Evolutionary conservation across 1,139 yeast species (phyloP), one percentile per base, ranked within the genome.

Genomic region (Geotrichum restrictum): DNA sequence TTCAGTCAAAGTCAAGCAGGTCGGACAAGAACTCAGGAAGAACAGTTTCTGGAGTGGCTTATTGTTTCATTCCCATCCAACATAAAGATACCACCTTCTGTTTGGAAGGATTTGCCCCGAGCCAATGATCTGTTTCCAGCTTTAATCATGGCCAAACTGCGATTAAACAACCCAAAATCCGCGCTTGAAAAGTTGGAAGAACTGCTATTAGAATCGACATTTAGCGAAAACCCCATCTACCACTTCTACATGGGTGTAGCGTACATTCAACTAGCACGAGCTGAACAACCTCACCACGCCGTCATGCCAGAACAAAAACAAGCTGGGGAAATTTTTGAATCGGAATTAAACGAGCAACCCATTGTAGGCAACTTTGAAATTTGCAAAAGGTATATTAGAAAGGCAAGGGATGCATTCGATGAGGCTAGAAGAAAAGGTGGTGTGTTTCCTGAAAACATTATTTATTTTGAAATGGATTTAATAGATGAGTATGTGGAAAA

Each of bases 121-220:
- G 62, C 63, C 1, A 60, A 59, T 2, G 53, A 57, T 31, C 44
- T 64, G 19, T 52, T 53, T 13, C 61, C 62, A 10, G 48, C 55
- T 41, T 50, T 62, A 31, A 45, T 65, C 21, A 36, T 62, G 47
- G 51, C 60, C 16, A 57, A 58, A 39, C 52, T 65, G 33, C 49
- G 61, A 31, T 63, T 58, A 31, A 53, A 58, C 6, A 53, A 60
- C 24, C 60, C 66, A 3, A 56, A 56, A 40, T 57, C 50, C 1
- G 66, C 66, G 6, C 50, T 64, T 41, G 60, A 58, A 16, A 57
- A 56, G 44, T 60, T 79, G 14, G 72, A 73, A 36, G 78, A 74
- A 42, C 59, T 77, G 46, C 58, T 77, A 33, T 65, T 77, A 39
- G 72, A 69, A 52, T 74, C 77, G 1, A 81, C 82, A 0, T 77